Evolutionary conservation across 176 grass and related monocot species (phyloP), one percentile per base, ranked within the genome.

Genomic region (Oryza coarctata): DNA sequence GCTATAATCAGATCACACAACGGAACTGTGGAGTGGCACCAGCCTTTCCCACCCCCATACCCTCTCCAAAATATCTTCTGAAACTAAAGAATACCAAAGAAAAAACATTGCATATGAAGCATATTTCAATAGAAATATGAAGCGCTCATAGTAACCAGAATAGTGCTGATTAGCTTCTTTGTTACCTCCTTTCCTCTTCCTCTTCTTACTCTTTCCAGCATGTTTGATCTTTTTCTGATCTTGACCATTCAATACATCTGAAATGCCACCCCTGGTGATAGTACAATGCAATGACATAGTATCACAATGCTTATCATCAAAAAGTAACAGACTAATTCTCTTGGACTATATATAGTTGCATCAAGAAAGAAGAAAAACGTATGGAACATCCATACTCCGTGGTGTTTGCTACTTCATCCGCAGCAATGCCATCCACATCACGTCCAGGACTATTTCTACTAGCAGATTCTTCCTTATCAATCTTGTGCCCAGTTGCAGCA

Each of bases 31-130:
- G 1, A 57, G 47, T 57, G 18, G 72, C 49, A 57, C 45, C 17
- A 74, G 72, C 29, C 45, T 74, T 74, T 74, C 47, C 29, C 47
- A 74, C 47, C 72, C 71, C 44, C 45, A 34, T 55, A 57, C 29
- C 55, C 33, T 74, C 72, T 55, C 47, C 29, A 74, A 13, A 34
- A n/a, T 3, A n/a, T 20, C 72, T 74, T 55, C 27, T 52, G 44
- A 74, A 74, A 74, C 43, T 31, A 32, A 52, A 52, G 8, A 52
- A 30, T 22, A 72, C 40, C 27, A 17, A 7, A 13, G 26, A 43
- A 29, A 63, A 17, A 3, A 49, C 23, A 17, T 17, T 73, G 43
- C 4, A 73, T 73, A 72, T 45, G 6, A 73, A 73, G 43, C 14
- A 5, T 50, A 73, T 50, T 50, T 26, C 63, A 60, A 81, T 10